Conservation (phyloP, 1,139 yeast species). For the Komagataea norvegica region DNA sequence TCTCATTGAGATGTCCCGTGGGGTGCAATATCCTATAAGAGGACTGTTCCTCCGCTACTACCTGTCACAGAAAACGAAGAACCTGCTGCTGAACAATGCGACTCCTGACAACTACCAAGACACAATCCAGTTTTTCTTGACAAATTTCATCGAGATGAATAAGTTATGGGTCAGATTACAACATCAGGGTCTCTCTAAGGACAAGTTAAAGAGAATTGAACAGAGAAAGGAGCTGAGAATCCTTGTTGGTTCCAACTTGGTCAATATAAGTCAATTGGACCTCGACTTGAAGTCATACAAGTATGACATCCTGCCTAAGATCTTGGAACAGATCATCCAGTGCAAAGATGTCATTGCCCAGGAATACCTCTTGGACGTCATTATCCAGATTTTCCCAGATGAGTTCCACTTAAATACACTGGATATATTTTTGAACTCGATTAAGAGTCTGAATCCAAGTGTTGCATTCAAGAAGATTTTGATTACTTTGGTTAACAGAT, state of each 20-base stretch:
- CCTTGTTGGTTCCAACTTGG: slow-evolving; percentile 88
- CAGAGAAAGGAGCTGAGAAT: slow-evolving; percentile 90
- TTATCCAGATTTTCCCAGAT: slow-evolving; percentile 92
- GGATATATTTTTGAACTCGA: slow-evolving; percentile 58
- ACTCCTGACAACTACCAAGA: slow-evolving; percentile 36
- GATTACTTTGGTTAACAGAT: slow-evolving; percentile 65
- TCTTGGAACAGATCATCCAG: slow-evolving; percentile 87
- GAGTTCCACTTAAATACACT: slow-evolving; percentile 81
- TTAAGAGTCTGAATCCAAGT: slow-evolving; percentile 64
- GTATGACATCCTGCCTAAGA: slow-evolving; percentile 63
- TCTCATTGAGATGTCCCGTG: slow-evolving; percentile 97
- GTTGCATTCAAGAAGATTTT: slow-evolving; percentile 66
- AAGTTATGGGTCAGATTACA: slow-evolving; percentile 95
- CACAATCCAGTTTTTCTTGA: slow-evolving; percentile 63
- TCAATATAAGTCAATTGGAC: slow-evolving; percentile 74
- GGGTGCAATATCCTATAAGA: slow-evolving; percentile 93
- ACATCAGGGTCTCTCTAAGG: slow-evolving; percentile 91
- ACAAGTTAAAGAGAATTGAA: slow-evolving; percentile 63
- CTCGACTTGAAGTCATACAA: slow-evolving; percentile 47
- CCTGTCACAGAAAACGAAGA: slow-evolving; percentile 78
- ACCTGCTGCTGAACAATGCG: slow-evolving; percentile 36
- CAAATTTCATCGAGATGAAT: slow-evolving; percentile 95
- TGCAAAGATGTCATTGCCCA: slow-evolving; percentile 92
- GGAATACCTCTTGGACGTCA: slow-evolving; percentile 81
- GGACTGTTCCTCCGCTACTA: slow-evolving; percentile 89